phyloP scores from a whole-genome alignment of 23 red algal genomes.

The Gracilariopsis chorda region DNA sequence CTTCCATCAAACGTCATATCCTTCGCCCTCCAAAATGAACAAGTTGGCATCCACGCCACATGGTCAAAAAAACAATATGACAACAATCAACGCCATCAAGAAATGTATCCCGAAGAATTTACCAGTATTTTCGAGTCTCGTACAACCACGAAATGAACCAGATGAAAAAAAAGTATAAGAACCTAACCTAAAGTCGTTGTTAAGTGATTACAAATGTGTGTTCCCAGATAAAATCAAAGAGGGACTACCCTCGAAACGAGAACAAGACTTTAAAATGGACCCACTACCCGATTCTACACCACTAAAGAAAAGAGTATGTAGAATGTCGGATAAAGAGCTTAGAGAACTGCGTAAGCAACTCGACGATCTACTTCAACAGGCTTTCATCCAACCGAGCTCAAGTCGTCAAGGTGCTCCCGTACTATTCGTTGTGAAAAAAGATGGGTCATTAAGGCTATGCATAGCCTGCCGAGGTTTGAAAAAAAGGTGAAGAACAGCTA shows the following conservation, averaged over 20 bases:
- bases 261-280: not conserved
- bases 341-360: slow-evolving; percentile 1
- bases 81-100: not conserved
- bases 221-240: slow-evolving; percentile 14
- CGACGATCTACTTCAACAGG: not conserved
- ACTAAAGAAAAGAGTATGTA: not conserved
- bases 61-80: not conserved
- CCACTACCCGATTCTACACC: not conserved
- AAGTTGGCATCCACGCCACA: not conserved
- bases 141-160: not conserved
- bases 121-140: not conserved
- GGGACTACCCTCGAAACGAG: not conserved
- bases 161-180: not conserved
- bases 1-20: too few species aligned
- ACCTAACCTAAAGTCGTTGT: not conserved
- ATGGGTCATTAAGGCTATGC: not conserved
- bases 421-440: slow-evolving; percentile 27
- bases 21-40: not conserved
- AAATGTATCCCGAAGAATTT: not conserved
- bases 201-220: not conserved
- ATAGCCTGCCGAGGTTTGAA: not conserved
- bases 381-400: slow-evolving; percentile 8
- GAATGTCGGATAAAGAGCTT: slow-evolving; percentile 19
- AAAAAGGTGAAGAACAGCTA: not conserved
- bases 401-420: not conserved